Evolutionary conservation across 768 basidiomycete genomes (phyloP), one percentile per base, ranked within the genome.

Genomic region (Phaeolepiota aurea): DNA sequence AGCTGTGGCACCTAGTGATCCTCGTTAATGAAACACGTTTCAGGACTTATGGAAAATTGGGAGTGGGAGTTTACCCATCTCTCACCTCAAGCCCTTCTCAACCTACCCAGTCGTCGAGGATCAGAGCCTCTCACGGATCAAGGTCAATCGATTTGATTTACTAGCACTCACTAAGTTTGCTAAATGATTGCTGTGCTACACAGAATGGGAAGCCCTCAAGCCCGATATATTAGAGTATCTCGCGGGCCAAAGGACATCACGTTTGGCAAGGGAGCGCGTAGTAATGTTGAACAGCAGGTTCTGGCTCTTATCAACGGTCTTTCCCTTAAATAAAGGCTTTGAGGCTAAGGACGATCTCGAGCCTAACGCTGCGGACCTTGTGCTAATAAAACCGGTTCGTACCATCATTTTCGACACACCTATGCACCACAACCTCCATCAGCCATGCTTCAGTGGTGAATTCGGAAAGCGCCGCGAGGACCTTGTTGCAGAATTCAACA

Each of bases 151-250:
- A n/a, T n/a, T n/a, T n/a, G n/a, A n/a, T n/a, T n/a, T n/a, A n/a
- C n/a, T n/a, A n/a, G n/a, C n/a, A n/a, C n/a, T n/a, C n/a, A n/a
- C n/a, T n/a, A n/a, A n/a, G n/a, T n/a, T n/a, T n/a, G n/a, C n/a
- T n/a, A n/a, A n/a, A n/a, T n/a, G n/a, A n/a, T n/a, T n/a, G n/a
- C n/a, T n/a, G n/a, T n/a, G n/a, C n/a, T n/a, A n/a, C n/a, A n/a
- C n/a, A n/a, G n/a, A n/a, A n/a, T 61, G 59, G 62, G 38, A 47
- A 9, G 49, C 45, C 4, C 52, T 60, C 1, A 47, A 50, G 34
- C 36, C 37, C 1, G 44, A 48, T 2, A 38, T 59, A 4, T 45
- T 61, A 4, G 41, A 42, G 3, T 45, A 30, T 33, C 32, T 51
- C 2, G 30, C 20, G 32, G 49, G 20, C 38, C 50, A 40, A 3